Base-by-base conservation (phyloP, 1,284 basidiomycete genomes). In the Exobasidium rhododendri region DNA sequence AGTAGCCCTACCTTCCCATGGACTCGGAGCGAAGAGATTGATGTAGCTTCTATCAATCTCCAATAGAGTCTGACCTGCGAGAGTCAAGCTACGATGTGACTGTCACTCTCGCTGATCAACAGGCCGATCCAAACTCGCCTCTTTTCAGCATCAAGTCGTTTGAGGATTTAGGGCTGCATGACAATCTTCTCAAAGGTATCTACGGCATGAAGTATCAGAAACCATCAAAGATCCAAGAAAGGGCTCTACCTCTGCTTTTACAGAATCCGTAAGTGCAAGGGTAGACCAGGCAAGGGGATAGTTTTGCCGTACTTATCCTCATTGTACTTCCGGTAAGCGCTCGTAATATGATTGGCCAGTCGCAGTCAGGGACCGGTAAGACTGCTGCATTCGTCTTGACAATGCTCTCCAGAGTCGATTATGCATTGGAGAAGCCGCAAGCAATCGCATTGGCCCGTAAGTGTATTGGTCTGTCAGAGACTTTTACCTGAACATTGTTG, bases 171-270 rank as follows among this genome's bases (percentile, higher is more conserved):
- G 58, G 66, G 14, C 64, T 66, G 53, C 58, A 55, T 80, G 84
- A 86, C 56, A 90, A 97, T 80, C 85, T 98, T 30, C 85, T 97
- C 68, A 96, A 94, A 81, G 96, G 96, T n/a, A 86, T 98, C 58
- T 97, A 94, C 81, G 88, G 89, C 52, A 90, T 96, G 87, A 92
- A 92, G 45, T 99, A 97, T 82, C 90, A 91, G 59, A 96, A 94
- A 81, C 96, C 96, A 3, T 97, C 93, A 59, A 98, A 98, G 83
- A 98, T 99, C 69, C 96, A 99, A 83, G 96, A 97, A 83, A 89
- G 91, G 66, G 96, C 96, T 24, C 83, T 98, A 29, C 96, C 96
- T 2, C 84, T 99, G 43, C 85, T 98, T 29, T 86, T 99, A 14
- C 82, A 87, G 63, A 90, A 96, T 80, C 96, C 94, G 92, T 94